Conservation (phyloP, 371 early-diverging fungal genomes). For the Lichtheimia ornata region DNA sequence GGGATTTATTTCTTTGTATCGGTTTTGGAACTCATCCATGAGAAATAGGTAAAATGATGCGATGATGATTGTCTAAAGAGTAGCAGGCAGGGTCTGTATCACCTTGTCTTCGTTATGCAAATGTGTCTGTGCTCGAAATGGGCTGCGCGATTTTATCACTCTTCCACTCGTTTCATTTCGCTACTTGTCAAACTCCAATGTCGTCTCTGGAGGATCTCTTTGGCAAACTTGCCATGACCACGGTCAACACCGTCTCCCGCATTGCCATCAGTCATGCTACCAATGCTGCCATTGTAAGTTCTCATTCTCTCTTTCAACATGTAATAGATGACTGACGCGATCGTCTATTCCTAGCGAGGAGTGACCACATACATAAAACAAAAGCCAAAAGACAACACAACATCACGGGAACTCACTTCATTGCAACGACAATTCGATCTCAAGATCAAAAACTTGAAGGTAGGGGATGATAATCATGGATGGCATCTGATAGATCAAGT, state of each 20-base stretch:
- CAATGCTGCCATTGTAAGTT: slow-evolving; percentile 63
- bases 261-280: slow-evolving; percentile 74
- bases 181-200: slow-evolving; percentile 13
- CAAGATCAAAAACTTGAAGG: slow-evolving; percentile 47
- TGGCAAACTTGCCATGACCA: slow-evolving; percentile 66
- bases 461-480: slow-evolving; percentile 7
- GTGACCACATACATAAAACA: slow-evolving; percentile 58
- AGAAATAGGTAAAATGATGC: no score
- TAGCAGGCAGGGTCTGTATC: no score
- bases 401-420: slow-evolving; percentile 28
- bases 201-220: slow-evolving; percentile 63
- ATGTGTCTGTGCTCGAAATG: neutral
- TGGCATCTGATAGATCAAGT: neutral
- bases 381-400: slow-evolving; percentile 36
- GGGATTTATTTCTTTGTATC: no score
- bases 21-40: no score
- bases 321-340: neutral
- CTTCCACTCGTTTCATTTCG: neutral
- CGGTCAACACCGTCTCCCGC: slow-evolving; percentile 72
- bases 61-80: no score
- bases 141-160: slow-evolving; percentile 6
- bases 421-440: slow-evolving; percentile 48
- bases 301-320: neutral
- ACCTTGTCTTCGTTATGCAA: no score
- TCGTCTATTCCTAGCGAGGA: slow-evolving; percentile 36